These are phyloP conservation scores for Phytophthora agathidicida DNA, from an alignment of 352 stramenopile genomes.

Conservation along the genomic window DNA sequence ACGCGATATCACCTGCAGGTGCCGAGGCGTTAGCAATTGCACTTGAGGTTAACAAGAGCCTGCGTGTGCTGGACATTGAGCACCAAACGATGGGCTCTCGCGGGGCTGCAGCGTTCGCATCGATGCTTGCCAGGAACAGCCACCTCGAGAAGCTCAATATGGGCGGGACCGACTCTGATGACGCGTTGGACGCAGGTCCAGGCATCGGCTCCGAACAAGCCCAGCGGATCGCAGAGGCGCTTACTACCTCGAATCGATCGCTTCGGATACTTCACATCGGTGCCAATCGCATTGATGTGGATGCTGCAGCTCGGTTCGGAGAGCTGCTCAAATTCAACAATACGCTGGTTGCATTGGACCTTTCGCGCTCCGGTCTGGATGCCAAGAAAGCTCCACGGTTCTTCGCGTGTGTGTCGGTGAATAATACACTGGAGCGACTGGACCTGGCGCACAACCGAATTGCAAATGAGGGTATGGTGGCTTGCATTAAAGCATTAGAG, in stretches of 20 bases:
- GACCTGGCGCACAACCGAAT: slow-evolving; percentile 74
- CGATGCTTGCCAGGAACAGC: slow-evolving; percentile 65
- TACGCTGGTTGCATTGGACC: slow-evolving; percentile 58
- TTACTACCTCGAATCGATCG: slow-evolving; percentile 53
- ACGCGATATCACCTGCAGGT: slow-evolving; percentile 56
- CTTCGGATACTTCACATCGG: slow-evolving; percentile 60
- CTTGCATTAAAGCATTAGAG: slow-evolving; percentile 62
- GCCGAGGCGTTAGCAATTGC: slow-evolving; percentile 63
- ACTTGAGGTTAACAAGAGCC: slow-evolving; percentile 59
- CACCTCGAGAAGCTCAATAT: slow-evolving; percentile 67
- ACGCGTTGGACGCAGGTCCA: slow-evolving; percentile 43
- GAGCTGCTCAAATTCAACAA: slow-evolving; percentile 60
- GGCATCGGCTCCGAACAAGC: slow-evolving; percentile 62
- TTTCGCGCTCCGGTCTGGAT: slow-evolving; percentile 67
- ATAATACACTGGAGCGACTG: slow-evolving; percentile 53
- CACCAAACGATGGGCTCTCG: slow-evolving; percentile 69
- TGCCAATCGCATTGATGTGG: slow-evolving; percentile 65
- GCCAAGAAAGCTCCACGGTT: slow-evolving; percentile 61
- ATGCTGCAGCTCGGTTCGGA: slow-evolving; percentile 60
- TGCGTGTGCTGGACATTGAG: slow-evolving; percentile 73
- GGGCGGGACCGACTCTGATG: slow-evolving; percentile 62
- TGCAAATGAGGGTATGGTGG: slow-evolving; percentile 71
- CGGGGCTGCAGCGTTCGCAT: slow-evolving; percentile 62
- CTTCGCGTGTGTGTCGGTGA: slow-evolving; percentile 73
- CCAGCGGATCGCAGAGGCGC: slow-evolving; percentile 43